Conservation (phyloP, 352 stramenopile genomes). For the Globisporangium emineosum region DNA sequence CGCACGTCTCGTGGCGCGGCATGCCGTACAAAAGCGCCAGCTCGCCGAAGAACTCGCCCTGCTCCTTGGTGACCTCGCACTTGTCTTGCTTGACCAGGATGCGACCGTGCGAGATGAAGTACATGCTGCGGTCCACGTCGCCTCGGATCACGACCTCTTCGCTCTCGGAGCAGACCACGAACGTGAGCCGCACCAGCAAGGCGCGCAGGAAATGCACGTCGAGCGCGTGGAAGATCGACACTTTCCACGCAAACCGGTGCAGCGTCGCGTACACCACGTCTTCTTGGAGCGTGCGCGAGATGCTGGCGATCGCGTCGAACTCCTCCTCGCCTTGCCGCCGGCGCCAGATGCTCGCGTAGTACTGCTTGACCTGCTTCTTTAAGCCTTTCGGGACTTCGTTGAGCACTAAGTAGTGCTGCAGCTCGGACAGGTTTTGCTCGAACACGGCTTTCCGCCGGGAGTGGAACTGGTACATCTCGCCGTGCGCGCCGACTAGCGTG, state of each 20-base stretch:
- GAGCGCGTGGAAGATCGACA: constrained; percentile 44
- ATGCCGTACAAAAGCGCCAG: constrained; percentile 66
- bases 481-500: constrained; percentile 53
- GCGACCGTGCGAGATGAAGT: constrained; percentile 66
- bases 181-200: constrained; percentile 51
- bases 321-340: constrained; percentile 52
- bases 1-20: constrained; percentile 58
- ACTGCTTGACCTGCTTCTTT: constrained; percentile 70
- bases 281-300: constrained; percentile 54
- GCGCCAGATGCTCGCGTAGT: constrained; percentile 62
- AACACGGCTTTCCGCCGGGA: constrained; percentile 47
- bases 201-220: constrained; percentile 61
- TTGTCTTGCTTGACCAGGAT: constrained; percentile 55
- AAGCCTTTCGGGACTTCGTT: constrained; percentile 64
- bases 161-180: constrained; percentile 59
- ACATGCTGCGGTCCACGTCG: constrained; percentile 78
- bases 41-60: constrained; percentile 79
- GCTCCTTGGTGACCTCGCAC: constrained; percentile 44
- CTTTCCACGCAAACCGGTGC: constrained; percentile 44
- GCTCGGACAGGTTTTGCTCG: constrained; percentile 57
- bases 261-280: constrained; percentile 60
- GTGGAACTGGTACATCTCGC: constrained; percentile 46
- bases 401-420: constrained; percentile 70
- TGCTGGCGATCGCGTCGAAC: constrained; percentile 37
- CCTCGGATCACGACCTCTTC: constrained; percentile 69